A percentile compares a stretch with the other conserved stretches of the same genome.
Conservation (phyloP, 441 rosid genomes). For the Corymbia calophylla region DNA sequence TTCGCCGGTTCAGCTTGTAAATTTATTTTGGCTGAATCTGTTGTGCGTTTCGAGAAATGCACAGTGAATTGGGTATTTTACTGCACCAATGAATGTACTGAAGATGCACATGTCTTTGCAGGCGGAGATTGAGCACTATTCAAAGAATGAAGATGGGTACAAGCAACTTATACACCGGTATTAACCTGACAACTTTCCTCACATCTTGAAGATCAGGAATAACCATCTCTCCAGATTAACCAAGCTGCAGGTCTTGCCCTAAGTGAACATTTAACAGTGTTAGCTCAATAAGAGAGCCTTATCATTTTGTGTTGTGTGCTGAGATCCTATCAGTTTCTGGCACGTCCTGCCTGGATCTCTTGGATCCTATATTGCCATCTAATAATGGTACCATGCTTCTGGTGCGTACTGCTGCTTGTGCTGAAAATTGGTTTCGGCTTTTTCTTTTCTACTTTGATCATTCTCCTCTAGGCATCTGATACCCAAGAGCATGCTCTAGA, state of each 20-base stretch:
- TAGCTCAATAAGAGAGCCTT: not conserved
- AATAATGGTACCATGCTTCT: not conserved
- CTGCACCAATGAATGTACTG: not conserved
- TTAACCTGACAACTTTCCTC: slow-evolving; percentile 2
- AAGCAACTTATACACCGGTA: slow-evolving; percentile 84
- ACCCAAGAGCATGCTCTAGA: not conserved
- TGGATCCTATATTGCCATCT: not conserved
- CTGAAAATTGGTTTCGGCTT: not conserved
- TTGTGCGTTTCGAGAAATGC: not conserved
- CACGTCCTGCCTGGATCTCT: not conserved
- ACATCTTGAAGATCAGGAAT: not conserved
- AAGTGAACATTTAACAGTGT: not conserved
- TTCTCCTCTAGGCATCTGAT: not conserved
- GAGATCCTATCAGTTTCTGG: not conserved
- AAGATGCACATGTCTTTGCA: slow-evolving; percentile 15
- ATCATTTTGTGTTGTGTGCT: not conserved
- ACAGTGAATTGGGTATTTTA: not conserved
- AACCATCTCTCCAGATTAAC: not conserved
- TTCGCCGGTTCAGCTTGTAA: not conserved
- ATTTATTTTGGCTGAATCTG: not conserved
- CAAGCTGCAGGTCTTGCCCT: not conserved
- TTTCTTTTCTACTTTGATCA: not conserved
- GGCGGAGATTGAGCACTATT: slow-evolving; percentile 70
- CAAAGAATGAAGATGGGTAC: slow-evolving; percentile 50
- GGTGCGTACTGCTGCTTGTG: not conserved